Evolutionary conservation across 331 rosid genomes (phyloP).

Genomic region (Malus hybrid): DNA sequence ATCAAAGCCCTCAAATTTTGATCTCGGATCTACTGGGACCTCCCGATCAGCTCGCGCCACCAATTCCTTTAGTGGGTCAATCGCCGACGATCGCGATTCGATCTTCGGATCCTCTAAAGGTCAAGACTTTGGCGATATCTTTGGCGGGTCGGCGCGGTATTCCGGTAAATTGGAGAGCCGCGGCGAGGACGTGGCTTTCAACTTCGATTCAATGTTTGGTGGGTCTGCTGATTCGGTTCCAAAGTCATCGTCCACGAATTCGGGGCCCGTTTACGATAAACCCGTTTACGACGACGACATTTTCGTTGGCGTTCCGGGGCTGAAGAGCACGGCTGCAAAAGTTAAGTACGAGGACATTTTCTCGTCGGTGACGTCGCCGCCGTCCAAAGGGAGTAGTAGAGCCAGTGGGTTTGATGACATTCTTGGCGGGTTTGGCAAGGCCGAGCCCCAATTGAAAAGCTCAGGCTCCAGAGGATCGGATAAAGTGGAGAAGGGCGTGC

Average conservation of each 20-base stretch:
- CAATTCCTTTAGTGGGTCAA: conserved; percentile 34
- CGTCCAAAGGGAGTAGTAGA: conserved; percentile 20
- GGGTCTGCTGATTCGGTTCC: conserved; percentile 30
- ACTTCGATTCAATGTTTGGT: conserved; percentile 64
- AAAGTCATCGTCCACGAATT: conserved; percentile 23
- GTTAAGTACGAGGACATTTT: conserved; percentile 51
- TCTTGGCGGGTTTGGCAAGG: conserved; percentile 68
- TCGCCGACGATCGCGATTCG: conserved; percentile 42
- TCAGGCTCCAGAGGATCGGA: conserved; percentile 33
- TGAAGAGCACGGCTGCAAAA: conserved; percentile 42
- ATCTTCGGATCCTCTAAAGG: conserved; percentile 27
- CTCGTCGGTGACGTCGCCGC: conserved; percentile 34
- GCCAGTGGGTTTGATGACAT: conserved; percentile 61
- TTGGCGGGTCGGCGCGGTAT: conserved; percentile 28
- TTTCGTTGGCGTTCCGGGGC: conserved; percentile 71
- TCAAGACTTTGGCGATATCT: conserved; percentile 20
- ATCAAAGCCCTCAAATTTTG: conserved; percentile 39
- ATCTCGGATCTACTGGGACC: conserved; percentile 56
- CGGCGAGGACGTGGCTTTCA: conserved; percentile 38
- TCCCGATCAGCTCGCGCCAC: conserved; percentile 41
- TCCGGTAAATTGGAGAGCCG: conserved; percentile 40
- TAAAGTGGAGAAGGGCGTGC: conserved; percentile 35
- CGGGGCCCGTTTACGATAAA: conserved; percentile 30
- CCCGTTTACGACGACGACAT: conserved; percentile 69
- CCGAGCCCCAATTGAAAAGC: conserved; percentile 43